phyloP scores from a whole-genome alignment of 345 rosid genomes.

The Triadica sebifera region DNA sequence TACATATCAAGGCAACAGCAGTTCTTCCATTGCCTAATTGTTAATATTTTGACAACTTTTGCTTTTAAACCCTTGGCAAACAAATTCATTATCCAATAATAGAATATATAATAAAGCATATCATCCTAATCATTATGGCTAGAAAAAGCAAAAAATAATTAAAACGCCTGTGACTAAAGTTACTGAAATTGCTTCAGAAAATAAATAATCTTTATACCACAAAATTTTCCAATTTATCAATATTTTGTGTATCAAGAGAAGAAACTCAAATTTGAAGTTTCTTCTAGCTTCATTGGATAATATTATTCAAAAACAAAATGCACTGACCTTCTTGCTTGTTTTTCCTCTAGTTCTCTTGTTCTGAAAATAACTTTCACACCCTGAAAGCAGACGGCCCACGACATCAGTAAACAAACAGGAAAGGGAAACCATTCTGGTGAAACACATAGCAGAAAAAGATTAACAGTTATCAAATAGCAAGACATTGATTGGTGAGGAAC shows the following conservation, averaged over 20 bases:
- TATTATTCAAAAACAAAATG: background rate
- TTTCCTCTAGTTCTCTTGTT: conserved; percentile 82
- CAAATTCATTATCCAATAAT: background rate
- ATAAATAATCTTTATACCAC: too few relatives aligned
- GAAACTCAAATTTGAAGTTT: background rate
- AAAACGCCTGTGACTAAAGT: background rate
- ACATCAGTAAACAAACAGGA: conserved; percentile 5
- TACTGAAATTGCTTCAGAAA: background rate
- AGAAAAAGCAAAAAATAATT: background rate
- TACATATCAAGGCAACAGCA: background rate
- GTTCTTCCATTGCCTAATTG: background rate
- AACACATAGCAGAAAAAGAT: background rate
- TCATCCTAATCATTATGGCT: background rate
- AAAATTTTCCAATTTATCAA: background rate
- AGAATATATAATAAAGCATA: background rate
- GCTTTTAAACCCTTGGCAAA: background rate
- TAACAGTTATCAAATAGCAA: background rate
- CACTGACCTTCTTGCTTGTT: conserved; percentile 76
- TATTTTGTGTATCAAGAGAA: background rate
- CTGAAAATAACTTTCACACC: conserved; percentile 79
- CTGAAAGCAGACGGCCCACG: conserved; percentile 34
- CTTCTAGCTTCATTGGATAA: too few relatives aligned
- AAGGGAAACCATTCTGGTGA: conserved; percentile 11
- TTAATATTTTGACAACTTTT: background rate
- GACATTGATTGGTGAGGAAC: conserved; percentile 1